These are phyloP conservation scores for Ascocoryne sarcoides DNA, from an alignment of 2,329 filamentous ascomycete species.

Conservation along the genomic window DNA sequence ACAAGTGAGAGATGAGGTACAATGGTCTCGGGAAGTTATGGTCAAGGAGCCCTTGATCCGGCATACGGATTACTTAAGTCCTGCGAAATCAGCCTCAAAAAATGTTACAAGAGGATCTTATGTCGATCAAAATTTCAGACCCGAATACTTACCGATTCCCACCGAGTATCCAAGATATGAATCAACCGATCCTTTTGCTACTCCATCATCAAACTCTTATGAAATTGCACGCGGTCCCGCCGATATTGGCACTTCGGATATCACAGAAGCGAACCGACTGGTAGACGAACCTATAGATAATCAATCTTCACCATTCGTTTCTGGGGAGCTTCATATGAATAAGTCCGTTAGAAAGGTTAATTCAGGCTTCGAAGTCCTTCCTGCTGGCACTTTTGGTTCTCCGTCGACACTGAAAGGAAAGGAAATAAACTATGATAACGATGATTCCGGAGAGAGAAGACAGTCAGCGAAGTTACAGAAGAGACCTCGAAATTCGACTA, in stretches of 20 bases:
- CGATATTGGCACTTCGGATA: neutral
- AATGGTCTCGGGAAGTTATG: slow-evolving; percentile 6
- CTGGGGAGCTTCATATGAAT: slow-evolving; percentile 31
- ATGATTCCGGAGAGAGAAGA: slow-evolving; percentile 23
- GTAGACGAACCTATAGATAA: neutral
- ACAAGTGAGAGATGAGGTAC: slow-evolving; percentile 5
- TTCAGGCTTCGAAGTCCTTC: slow-evolving; percentile 32
- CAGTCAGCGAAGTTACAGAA: slow-evolving; percentile 35
- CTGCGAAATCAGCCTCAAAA: slow-evolving; percentile 2
- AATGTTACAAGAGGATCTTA: slow-evolving; percentile 5
- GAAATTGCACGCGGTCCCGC: slow-evolving; percentile 4
- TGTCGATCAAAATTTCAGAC: slow-evolving; percentile 10
- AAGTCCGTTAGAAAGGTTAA: slow-evolving; percentile 31
- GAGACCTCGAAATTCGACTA: slow-evolving; percentile 27
- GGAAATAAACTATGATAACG: slow-evolving; percentile 7
- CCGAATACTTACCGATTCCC: slow-evolving; percentile 19
- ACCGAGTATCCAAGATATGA: slow-evolving; percentile 13
- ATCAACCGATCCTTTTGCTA: slow-evolving; percentile 15
- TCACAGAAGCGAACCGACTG: neutral
- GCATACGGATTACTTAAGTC: neutral
- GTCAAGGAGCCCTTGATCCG: neutral
- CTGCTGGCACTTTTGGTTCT: slow-evolving; percentile 31
- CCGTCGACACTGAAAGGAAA: slow-evolving; percentile 13
- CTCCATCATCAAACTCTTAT: slow-evolving; percentile 6
- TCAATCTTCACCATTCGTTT: slow-evolving; percentile 28